phyloP scores from a whole-genome alignment of 345 rosid species.

The Ceriops zippeliana region DNA sequence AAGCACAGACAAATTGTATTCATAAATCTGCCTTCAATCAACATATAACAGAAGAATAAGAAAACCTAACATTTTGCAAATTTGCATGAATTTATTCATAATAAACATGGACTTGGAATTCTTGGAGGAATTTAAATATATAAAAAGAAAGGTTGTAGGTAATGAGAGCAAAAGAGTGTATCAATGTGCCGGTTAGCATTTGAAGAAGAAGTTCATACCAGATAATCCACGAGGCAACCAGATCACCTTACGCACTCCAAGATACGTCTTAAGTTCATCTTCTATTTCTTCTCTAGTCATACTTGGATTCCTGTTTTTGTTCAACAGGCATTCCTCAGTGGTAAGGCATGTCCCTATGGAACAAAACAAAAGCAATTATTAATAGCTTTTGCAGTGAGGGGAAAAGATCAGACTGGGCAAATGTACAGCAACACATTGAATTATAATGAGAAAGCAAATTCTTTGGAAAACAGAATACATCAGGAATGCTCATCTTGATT shows the following conservation, averaged over 20 bases:
- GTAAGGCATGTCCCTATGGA: constrained; percentile 79
- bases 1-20: not conserved
- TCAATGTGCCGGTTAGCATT: too few relatives aligned
- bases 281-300: constrained; percentile 75
- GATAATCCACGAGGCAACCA: constrained; percentile 87
- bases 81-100: not conserved
- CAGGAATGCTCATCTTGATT: too few relatives aligned
- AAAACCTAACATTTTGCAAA: not conserved
- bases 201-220: constrained; percentile 36
- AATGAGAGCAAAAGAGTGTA: not conserved
- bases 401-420: not conserved
- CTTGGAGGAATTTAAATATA: not conserved
- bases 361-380: not conserved
- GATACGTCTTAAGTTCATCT: constrained; percentile 65
- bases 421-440: not conserved
- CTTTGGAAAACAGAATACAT: too few relatives aligned
- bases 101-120: too few relatives aligned
- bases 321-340: constrained; percentile 91
- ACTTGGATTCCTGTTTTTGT: constrained; percentile 76
- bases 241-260: constrained; percentile 61
- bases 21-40: not conserved
- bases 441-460: not conserved
- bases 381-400: not conserved
- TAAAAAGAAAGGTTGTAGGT: not conserved
- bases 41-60: not conserved